A percentile compares a stretch with the other conserved stretches of the same genome.
Evolutionary conservation across 331 rosid species (phyloP).

Genomic region (Arachis monticola): DNA sequence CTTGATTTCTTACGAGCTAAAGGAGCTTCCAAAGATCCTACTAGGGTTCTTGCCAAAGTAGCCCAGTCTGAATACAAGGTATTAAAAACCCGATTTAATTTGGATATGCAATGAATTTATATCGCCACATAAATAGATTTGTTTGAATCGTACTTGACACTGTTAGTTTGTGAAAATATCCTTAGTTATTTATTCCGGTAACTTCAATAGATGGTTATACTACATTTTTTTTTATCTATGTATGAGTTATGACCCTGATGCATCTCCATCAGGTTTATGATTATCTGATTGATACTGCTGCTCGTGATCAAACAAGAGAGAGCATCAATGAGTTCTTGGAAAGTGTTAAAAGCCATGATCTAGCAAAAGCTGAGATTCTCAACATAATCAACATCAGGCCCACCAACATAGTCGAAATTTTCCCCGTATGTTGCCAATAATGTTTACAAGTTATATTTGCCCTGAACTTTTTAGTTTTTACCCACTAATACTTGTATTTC

Average conservation of each 20-base stretch:
- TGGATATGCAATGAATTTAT: no score
- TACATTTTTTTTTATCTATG: neutral
- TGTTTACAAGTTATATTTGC: neutral
- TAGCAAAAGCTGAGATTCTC: conserved; percentile 77
- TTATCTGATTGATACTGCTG: conserved; percentile 62
- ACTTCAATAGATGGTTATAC: no score
- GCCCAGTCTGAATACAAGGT: conserved; percentile 68
- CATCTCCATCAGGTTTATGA: conserved; percentile 59
- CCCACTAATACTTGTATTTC: neutral
- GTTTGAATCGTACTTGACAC: no score
- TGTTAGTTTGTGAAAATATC: no score
- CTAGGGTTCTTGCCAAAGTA: conserved; percentile 68
- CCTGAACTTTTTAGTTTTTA: neutral
- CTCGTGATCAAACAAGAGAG: conserved; percentile 62
- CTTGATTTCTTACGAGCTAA: conserved; percentile 68
- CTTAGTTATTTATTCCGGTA: no score
- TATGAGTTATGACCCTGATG: neutral
- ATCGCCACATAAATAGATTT: no score
- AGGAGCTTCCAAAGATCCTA: conserved; percentile 75
- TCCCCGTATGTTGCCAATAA: conserved; percentile 42
- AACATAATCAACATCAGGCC: conserved; percentile 75
- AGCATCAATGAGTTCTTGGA: conserved; percentile 53
- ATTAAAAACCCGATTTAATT: neutral
- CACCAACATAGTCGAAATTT: conserved; percentile 51
- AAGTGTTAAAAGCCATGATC: conserved; percentile 53